A percentile compares a stretch with the other conserved stretches of the same genome.
These are phyloP conservation scores for Microbotryum intermedium DNA, from an alignment of 1,284 basidiomycete genomes.

Conservation along the genomic window DNA sequence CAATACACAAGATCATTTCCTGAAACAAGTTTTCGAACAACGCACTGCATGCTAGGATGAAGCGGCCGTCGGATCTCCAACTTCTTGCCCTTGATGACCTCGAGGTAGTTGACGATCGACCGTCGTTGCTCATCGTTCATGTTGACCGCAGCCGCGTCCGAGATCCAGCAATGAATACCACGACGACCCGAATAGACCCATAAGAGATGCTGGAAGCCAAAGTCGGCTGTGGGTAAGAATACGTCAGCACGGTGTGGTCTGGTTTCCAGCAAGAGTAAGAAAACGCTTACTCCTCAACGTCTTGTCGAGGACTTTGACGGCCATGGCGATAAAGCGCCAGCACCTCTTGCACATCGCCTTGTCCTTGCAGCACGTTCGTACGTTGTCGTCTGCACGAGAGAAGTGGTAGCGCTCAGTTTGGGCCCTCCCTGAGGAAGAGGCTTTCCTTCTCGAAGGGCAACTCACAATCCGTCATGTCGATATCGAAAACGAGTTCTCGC, in stretches of 20 bases:
- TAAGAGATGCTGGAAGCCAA: slow-evolving; percentile 61
- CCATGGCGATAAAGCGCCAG: slow-evolving; percentile 90
- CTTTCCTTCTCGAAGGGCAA: neutral
- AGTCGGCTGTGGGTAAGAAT: slow-evolving; percentile 31
- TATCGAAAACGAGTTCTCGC: slow-evolving; percentile 97
- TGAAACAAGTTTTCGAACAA: slow-evolving; percentile 19
- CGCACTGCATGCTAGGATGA: slow-evolving; percentile 63
- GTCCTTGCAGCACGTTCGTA: slow-evolving; percentile 89
- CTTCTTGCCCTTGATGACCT: slow-evolving; percentile 80
- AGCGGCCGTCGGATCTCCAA: slow-evolving; percentile 58
- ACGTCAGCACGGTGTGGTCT: neutral
- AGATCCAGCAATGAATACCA: slow-evolving; percentile 98
- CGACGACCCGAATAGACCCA: slow-evolving; percentile 99
- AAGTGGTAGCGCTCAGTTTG: neutral
- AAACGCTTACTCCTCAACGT: slow-evolving; percentile 54
- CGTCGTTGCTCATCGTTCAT: slow-evolving; percentile 86
- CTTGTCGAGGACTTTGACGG: slow-evolving; percentile 77
- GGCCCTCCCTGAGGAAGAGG: neutral
- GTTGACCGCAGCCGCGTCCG: slow-evolving; percentile 75
- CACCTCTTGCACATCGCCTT: slow-evolving; percentile 87
- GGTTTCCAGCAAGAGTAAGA: neutral
- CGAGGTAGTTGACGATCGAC: slow-evolving; percentile 76
- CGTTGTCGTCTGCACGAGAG: slow-evolving; percentile 57
- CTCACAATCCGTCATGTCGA: slow-evolving; percentile 92
- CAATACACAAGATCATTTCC: neutral